Evolutionary conservation across 768 basidiomycete genomes (phyloP), one percentile per base, ranked within the genome.

Genomic region (Obba rivulosa): DNA sequence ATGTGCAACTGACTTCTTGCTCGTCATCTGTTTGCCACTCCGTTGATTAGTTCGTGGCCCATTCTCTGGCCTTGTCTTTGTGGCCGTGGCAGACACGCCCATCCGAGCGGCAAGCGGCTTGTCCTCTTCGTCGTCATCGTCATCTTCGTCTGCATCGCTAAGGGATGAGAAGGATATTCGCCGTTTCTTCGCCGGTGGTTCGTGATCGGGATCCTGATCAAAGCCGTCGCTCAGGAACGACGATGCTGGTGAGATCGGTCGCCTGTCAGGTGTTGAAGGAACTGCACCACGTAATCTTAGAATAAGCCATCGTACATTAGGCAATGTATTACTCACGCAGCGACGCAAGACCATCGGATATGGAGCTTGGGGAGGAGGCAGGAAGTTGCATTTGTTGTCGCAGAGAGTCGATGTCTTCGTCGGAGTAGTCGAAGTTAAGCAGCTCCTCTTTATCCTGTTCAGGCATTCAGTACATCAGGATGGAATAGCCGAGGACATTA

Each of bases 381-480:
- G 77, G 74, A 31, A 77, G 63, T 46, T 66, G 68, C 80, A 91
- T 85, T 65, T 87, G 86, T 57, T 80, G 79, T 51, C 84, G 78
- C 48, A 90, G 62, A 16, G 84, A 83, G 22, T 71, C 59, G 38
- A 92, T 80, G 53, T 83, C 81, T 17, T 80, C 80, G 64, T 92
- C 83, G 11, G 69, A 69, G 63, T 90, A 90, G 41, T 76, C 72
- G 57, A 93, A 93, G 66, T 92, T 85, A n/a, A 87, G 72, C 9
- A 94, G 71, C 58, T 79, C 79, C 41, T 80, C 81, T 25, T 74
- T 76, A 63, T 89, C 88, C 90, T 95, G 61, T 22, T 31, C 28
- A 17, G 22, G 16, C 13, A 13, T 20, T 25, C 42, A 17, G 42
- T 14, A n/a, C 14, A 8, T 25, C 42, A 43, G 31, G n/a, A 38